Conservation (phyloP, 768 basidiomycete species). For the Psilocybe subaeruginosa region DNA sequence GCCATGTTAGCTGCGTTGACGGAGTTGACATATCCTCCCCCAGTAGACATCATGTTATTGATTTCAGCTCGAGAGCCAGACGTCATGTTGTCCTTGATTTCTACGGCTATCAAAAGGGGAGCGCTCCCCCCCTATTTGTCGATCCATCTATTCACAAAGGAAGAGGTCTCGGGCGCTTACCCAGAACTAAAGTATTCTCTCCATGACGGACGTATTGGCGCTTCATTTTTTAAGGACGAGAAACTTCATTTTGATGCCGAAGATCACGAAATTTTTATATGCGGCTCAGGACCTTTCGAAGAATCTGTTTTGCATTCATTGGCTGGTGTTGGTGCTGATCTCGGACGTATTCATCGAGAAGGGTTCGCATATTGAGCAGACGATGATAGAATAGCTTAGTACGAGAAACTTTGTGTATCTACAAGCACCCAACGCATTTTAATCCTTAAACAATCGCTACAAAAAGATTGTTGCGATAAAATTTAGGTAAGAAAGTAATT, state of each 20-base stretch:
- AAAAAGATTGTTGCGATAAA: too few relatives aligned
- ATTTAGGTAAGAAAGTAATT: too few relatives aligned
- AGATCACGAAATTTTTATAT: conserved; percentile 42
- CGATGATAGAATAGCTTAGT: too few relatives aligned
- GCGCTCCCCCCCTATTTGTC: conserved; percentile 24
- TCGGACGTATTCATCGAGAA: conserved; percentile 42
- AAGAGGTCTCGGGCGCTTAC: background rate
- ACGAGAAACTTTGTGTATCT: too few relatives aligned
- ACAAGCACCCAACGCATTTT: too few relatives aligned
- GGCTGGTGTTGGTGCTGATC: conserved; percentile 35
- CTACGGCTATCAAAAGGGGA: conserved; percentile 23
- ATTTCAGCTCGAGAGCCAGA: conserved; percentile 59
- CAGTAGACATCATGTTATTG: conserved; percentile 45
- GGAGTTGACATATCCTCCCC: conserved; percentile 7
- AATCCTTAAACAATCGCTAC: too few relatives aligned
- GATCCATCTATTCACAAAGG: conserved; percentile 44
- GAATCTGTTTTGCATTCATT: conserved; percentile 35
- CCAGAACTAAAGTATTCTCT: conserved; percentile 7
- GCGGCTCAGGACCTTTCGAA: conserved; percentile 54
- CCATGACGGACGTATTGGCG: conserved; percentile 9
- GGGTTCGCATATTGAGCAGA: conserved; percentile 16
- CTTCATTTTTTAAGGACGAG: conserved; percentile 27
- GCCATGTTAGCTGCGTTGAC: conserved; percentile 43
- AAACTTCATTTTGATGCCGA: conserved; percentile 15
- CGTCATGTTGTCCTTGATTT: conserved; percentile 48